Percentiles rank a stretch among this genome's conserved stretches.
Conservation (phyloP, 2,329 filamentous ascomycete genomes). For the Beauveria pseudobassiana region DNA sequence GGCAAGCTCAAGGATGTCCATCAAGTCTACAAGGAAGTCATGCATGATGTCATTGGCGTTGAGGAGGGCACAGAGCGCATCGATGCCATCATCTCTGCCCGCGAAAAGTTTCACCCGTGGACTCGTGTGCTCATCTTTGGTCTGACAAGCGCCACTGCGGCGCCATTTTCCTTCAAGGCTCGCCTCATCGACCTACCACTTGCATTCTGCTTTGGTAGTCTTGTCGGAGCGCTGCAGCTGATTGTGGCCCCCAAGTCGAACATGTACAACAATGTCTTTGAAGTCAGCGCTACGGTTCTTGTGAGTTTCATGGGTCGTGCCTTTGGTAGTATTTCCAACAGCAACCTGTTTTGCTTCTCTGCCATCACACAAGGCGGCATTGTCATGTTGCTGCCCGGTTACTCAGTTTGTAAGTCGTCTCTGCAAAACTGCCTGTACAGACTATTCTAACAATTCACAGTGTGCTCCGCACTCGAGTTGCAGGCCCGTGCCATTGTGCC, state of each 20-base stretch:
- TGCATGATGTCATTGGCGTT: constrained; percentile 51
- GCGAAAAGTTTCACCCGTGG: constrained; percentile 46
- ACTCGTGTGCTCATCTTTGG: constrained; percentile 59
- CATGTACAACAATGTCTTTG: constrained; percentile 59
- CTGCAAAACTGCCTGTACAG: not conserved
- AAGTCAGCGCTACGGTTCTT: constrained; percentile 53
- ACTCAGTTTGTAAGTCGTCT: constrained; percentile 44
- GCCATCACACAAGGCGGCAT: constrained; percentile 58
- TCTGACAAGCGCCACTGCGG: constrained; percentile 62
- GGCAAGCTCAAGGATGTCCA: constrained; percentile 55
- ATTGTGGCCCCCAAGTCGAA: constrained; percentile 62
- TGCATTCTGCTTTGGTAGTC: constrained; percentile 60
- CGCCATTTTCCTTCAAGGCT: constrained; percentile 68
- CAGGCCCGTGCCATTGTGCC: constrained; percentile 63
- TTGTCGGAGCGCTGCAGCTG: constrained; percentile 63
- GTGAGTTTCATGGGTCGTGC: constrained; percentile 56
- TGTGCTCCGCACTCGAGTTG: constrained; percentile 49
- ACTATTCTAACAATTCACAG: constrained; percentile 19
- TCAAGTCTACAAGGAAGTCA: constrained; percentile 56
- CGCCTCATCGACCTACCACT: constrained; percentile 66
- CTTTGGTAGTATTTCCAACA: constrained; percentile 50
- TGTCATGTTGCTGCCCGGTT: constrained; percentile 58
- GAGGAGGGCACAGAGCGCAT: constrained; percentile 49
- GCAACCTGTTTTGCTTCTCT: constrained; percentile 55
- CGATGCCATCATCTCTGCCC: constrained; percentile 45